A percentile compares a stretch with the other conserved stretches of the same genome.
Evolutionary conservation across 345 rosid species (phyloP).

Genomic region (Noccaea bulbosa): DNA sequence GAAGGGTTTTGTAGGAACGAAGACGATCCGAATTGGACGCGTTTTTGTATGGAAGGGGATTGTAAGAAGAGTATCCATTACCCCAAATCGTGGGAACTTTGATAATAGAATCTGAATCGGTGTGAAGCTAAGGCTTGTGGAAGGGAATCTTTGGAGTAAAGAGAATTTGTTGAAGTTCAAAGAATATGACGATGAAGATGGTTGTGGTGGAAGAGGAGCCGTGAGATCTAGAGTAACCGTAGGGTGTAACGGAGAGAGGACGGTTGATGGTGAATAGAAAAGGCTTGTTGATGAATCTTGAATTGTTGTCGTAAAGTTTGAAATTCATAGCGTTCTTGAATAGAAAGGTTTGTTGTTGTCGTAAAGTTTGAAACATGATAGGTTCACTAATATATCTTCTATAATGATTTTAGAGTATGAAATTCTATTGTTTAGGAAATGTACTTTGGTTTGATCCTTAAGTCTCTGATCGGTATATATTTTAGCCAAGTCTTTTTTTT

Average conservation of each 20-base stretch:
- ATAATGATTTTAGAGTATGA: too few relatives aligned
- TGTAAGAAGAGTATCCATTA: constrained; percentile 36
- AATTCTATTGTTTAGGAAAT: neutral
- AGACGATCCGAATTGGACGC: constrained; percentile 27
- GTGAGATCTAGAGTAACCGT: constrained; percentile 81
- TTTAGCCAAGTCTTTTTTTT: neutral
- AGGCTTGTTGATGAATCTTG: constrained; percentile 43
- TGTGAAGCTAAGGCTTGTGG: constrained; percentile 49
- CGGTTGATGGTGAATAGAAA: constrained; percentile 44
- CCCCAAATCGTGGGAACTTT: constrained; percentile 49
- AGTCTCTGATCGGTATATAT: neutral
- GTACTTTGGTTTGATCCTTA: neutral
- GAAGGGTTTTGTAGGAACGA: constrained; percentile 41
- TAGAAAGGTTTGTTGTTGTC: too few relatives aligned
- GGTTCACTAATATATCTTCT: too few relatives aligned
- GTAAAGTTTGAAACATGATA: too few relatives aligned
- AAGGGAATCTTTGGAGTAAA: constrained; percentile 45
- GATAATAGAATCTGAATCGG: constrained; percentile 41
- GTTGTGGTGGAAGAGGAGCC: constrained; percentile 32
- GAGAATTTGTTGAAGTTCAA: constrained; percentile 47
- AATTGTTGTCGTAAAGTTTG: constrained; percentile 44
- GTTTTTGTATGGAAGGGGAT: constrained; percentile 26
- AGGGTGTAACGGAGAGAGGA: constrained; percentile 49
- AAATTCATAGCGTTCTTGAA: constrained; percentile 7
- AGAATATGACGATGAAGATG: constrained; percentile 37